A percentile compares a stretch with the other conserved stretches of the same genome.
Conservation (phyloP, 2,329 filamentous ascomycete genomes). For the Akanthomyces lecanii region DNA sequence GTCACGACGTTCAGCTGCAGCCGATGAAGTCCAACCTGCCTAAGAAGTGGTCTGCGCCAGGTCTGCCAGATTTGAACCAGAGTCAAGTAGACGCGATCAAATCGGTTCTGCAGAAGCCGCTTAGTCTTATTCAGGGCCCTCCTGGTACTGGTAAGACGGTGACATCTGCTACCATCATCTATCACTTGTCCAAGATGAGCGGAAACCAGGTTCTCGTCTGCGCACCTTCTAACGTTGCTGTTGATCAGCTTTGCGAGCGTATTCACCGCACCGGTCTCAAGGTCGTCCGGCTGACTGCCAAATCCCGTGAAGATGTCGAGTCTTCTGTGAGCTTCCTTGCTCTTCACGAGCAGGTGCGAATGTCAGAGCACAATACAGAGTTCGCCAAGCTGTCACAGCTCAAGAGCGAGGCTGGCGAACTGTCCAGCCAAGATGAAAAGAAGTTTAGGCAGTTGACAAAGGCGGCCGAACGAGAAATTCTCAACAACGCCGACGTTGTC, state of each 20-base stretch:
- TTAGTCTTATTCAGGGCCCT: constrained; percentile 94
- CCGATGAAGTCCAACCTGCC: constrained; percentile 95
- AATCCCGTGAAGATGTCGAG: constrained; percentile 97
- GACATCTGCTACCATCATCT: constrained; percentile 97
- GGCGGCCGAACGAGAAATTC: constrained; percentile 88
- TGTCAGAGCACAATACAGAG: constrained; percentile 95
- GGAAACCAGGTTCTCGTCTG: constrained; percentile 93
- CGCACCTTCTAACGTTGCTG: constrained; percentile 95
- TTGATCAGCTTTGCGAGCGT: constrained; percentile 96
- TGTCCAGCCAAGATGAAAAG: constrained; percentile 96
- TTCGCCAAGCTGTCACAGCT: constrained; percentile 88
- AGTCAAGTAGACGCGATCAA: constrained; percentile 97
- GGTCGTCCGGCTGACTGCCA: constrained; percentile 95
- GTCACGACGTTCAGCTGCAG: constrained; percentile 88
- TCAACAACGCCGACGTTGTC: constrained; percentile 93
- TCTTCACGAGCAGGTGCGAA: constrained; percentile 92
- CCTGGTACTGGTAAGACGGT: constrained; percentile 98
- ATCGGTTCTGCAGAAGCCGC: constrained; percentile 85
- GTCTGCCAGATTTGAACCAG: constrained; percentile 87
- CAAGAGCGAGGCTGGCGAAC: constrained; percentile 84
- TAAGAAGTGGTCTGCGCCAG: constrained; percentile 94
- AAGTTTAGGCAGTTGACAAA: constrained; percentile 96
- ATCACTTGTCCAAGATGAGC: constrained; percentile 92
- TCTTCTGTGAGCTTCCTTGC: constrained; percentile 96
- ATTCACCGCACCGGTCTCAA: constrained; percentile 93